phyloP scores from a whole-genome alignment of 2,329 filamentous ascomycete genomes.

The Verticillium tricorpus region DNA sequence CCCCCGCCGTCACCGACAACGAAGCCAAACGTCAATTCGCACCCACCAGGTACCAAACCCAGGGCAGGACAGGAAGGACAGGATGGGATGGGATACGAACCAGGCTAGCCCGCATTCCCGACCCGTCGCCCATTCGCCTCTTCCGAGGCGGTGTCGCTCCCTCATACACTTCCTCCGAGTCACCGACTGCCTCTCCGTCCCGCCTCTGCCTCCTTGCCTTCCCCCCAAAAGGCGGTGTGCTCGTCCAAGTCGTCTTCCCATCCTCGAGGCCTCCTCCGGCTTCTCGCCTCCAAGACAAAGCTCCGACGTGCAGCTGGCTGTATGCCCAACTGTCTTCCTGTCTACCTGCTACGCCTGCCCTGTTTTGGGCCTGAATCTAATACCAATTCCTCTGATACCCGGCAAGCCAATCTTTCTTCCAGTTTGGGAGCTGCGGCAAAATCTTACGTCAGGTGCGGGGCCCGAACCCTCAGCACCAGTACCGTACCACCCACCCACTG shows the following conservation, averaged over 20 bases:
- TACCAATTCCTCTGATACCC: background rate
- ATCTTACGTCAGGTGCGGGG: background rate
- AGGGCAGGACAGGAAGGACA: background rate
- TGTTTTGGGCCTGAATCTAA: background rate
- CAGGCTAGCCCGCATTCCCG: background rate
- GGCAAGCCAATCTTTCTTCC: background rate
- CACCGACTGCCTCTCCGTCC: background rate
- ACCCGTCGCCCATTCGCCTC: background rate
- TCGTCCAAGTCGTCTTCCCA: background rate
- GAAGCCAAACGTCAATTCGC: background rate
- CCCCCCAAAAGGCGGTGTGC: background rate
- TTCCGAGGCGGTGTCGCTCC: background rate
- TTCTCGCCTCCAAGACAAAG: background rate
- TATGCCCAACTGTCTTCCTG: background rate
- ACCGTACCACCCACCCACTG: background rate
- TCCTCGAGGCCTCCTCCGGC: background rate
- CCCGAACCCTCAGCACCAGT: background rate
- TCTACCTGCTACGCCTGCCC: background rate
- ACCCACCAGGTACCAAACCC: background rate
- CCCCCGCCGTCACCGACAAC: background rate
- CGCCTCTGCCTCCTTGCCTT: background rate
- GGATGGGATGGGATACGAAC: background rate
- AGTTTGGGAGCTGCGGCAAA: background rate
- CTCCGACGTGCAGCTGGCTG: background rate
- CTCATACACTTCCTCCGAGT: background rate